Percentiles rank a stretch among this genome's conserved stretches.
phyloP scores from a whole-genome alignment of 2,329 filamentous ascomycete species.

The Fusarium sp. region DNA sequence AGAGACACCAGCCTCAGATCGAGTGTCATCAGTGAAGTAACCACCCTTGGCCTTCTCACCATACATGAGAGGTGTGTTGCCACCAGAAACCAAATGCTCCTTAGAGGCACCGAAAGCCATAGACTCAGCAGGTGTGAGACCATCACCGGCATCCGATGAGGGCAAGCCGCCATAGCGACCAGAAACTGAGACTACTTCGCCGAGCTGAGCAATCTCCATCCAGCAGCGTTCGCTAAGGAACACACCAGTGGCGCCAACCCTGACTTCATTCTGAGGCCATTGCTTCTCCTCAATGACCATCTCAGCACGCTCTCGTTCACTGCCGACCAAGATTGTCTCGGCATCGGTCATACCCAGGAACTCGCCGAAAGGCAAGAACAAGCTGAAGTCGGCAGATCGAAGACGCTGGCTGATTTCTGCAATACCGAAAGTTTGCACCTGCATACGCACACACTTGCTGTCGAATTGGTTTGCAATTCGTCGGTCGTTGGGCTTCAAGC shows the following conservation, averaged over 20 bases:
- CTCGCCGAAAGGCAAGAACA: conserved; percentile 96
- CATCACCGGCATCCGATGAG: conserved; percentile 72
- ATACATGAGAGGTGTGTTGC: conserved; percentile 70
- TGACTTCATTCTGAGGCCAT: conserved; percentile 93
- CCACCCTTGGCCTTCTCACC: conserved; percentile 81
- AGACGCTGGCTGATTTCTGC: conserved; percentile 96
- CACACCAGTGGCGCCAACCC: conserved; percentile 90
- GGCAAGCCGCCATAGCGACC: conserved; percentile 51
- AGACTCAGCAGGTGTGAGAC: conserved; percentile 68
- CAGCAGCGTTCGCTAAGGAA: conserved; percentile 97
- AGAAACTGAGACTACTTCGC: conserved; percentile 69
- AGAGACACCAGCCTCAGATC: conserved; percentile 93
- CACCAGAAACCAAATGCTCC: conserved; percentile 67
- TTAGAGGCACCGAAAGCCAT: conserved; percentile 73
- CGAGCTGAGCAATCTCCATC: conserved; percentile 86
- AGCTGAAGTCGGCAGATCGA: conserved; percentile 91
- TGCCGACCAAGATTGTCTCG: conserved; percentile 88
- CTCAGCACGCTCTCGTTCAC: conserved; percentile 91
- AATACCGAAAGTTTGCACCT: conserved; percentile 95
- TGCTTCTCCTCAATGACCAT: conserved; percentile 90
- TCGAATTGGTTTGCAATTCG: conserved; percentile 99
- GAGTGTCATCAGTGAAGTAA: conserved; percentile 90
- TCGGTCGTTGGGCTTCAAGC: conserved; percentile 95
- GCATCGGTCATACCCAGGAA: conserved; percentile 90
- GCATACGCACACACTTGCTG: conserved; percentile 95